Evolutionary conservation across 2,329 filamentous ascomycete species (phyloP).

Genomic region (Alternaria angustiovoidea): DNA sequence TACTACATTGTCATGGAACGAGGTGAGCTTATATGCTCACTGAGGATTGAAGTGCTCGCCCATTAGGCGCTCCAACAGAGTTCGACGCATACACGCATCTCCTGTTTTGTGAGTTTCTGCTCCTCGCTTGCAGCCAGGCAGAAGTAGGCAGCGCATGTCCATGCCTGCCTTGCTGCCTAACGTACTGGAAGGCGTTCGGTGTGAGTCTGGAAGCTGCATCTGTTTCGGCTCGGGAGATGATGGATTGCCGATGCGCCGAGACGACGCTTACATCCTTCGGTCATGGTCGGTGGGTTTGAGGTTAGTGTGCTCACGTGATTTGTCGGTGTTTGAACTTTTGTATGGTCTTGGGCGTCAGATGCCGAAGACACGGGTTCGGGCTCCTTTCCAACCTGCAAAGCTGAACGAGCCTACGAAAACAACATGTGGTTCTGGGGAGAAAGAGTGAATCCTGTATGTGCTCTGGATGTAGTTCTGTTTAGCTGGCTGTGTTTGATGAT

Average conservation of each 20-base stretch:
- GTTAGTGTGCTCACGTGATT: slow-evolving; percentile 14
- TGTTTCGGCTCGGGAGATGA: not conserved
- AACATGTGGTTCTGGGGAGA: too few species aligned
- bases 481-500: not conserved
- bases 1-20: not conserved
- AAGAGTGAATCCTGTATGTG: fast-evolving
- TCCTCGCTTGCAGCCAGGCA: not conserved
- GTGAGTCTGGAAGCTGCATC: slow-evolving; percentile 1
- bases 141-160: not conserved
- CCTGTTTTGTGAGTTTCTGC: not conserved
- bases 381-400: not conserved
- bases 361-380: slow-evolving; percentile 1
- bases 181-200: not conserved
- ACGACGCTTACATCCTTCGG: not conserved
- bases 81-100: not conserved
- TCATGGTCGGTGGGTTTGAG: not conserved
- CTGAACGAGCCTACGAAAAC: not conserved
- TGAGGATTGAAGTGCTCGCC: not conserved
- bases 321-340: slow-evolving; percentile 21
- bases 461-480: not conserved
- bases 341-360: slow-evolving; percentile 5
- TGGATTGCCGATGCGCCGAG: not conserved
- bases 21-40: not conserved
- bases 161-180: slow-evolving; percentile 16
- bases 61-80: not conserved